phyloP scores from a whole-genome alignment of 257 asterid species.

The Fraxinus anomala region DNA sequence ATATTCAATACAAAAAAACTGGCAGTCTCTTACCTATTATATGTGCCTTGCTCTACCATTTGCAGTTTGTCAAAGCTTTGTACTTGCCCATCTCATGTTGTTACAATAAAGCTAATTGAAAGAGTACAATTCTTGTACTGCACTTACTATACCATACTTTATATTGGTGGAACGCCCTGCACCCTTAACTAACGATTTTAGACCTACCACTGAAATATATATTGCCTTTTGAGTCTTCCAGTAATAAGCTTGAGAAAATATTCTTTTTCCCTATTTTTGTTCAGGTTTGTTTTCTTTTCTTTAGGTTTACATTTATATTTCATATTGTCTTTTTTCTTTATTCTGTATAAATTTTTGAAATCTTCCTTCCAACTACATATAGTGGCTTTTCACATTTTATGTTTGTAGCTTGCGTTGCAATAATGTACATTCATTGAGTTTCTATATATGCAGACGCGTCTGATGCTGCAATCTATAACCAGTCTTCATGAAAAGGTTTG shows the following conservation, averaged over 20 bases:
- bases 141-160: neutral
- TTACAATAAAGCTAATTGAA: neutral
- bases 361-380: neutral
- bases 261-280: neutral
- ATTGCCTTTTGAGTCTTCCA: neutral
- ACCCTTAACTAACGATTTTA: neutral
- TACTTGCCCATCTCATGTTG: neutral
- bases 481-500: neutral
- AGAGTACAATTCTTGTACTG: neutral
- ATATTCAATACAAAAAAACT: neutral
- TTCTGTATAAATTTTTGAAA: neutral
- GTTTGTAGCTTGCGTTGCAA: neutral
- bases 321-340: neutral
- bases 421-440: neutral
- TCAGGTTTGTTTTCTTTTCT: neutral
- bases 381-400: neutral
- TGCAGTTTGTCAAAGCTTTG: neutral
- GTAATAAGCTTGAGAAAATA: neutral
- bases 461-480: conserved; percentile 6
- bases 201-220: neutral
- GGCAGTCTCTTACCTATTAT: neutral
- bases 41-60: too few relatives aligned
- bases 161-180: neutral
- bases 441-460: neutral
- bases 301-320: neutral